Evolutionary conservation across 2,329 filamentous ascomycete species (phyloP).

Genomic region (Intubia oerlemansii): DNA sequence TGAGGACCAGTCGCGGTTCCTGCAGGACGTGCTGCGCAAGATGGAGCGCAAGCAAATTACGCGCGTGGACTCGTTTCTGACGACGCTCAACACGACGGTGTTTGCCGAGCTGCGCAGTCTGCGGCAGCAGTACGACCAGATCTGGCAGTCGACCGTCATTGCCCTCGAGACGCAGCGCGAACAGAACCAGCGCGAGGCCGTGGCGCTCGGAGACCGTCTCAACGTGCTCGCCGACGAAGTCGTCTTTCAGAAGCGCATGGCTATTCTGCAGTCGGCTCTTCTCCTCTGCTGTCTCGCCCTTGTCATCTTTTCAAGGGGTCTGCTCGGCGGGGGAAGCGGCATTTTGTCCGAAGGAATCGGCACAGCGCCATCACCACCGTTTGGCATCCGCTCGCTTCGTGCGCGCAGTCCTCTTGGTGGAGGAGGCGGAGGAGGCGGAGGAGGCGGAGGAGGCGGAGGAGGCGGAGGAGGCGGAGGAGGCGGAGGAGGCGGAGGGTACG

Average conservation of each 20-base stretch:
- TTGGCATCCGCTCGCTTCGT: no score
- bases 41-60: constrained; percentile 71
- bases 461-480: background rate
- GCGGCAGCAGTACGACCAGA: constrained; percentile 75
- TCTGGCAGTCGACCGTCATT: constrained; percentile 89
- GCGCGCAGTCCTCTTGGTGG: no score
- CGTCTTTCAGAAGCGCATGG: constrained; percentile 71
- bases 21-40: constrained; percentile 69
- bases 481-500: background rate
- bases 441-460: background rate
- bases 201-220: constrained; percentile 60
- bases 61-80: constrained; percentile 66
- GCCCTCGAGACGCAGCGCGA: constrained; percentile 79
- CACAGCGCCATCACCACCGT: no score
- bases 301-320: constrained; percentile 54
- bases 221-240: constrained; percentile 88
- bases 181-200: constrained; percentile 61
- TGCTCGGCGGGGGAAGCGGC: no score
- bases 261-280: constrained; percentile 74
- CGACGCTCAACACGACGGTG: constrained; percentile 72
- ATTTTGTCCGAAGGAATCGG: no score
- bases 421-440: no score
- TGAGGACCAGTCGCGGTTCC: constrained; percentile 78
- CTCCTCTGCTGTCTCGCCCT: constrained; percentile 72
- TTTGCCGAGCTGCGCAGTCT: constrained; percentile 59